These are phyloP conservation scores for Ogataea pignaliae DNA, from an alignment of 805 yeast species.

Conservation along the genomic window DNA sequence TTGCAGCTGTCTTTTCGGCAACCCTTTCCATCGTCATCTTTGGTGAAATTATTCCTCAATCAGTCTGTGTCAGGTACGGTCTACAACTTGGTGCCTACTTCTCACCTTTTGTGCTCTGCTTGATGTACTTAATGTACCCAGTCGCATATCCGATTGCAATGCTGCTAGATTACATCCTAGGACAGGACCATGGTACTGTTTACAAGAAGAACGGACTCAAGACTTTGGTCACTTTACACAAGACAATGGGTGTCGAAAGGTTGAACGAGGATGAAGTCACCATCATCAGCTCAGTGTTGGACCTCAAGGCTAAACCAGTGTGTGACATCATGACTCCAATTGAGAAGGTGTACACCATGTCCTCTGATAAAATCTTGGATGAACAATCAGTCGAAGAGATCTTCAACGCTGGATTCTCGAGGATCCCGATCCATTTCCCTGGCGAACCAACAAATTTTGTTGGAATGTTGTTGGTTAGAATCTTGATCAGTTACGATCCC, in stretches of 20 bases:
- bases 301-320: constrained; percentile 87
- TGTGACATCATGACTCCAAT: constrained; percentile 91
- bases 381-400: constrained; percentile 84
- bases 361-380: constrained; percentile 77
- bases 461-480: constrained; percentile 92
- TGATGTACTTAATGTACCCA: constrained; percentile 91
- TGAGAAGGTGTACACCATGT: constrained; percentile 81
- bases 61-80: constrained; percentile 89
- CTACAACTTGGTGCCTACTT: constrained; percentile 85
- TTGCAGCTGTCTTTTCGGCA: constrained; percentile 94
- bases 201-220: constrained; percentile 91
- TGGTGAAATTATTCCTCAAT: constrained; percentile 96
- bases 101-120: constrained; percentile 76
- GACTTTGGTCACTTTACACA: constrained; percentile 87
- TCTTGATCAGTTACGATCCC: constrained; percentile 91
- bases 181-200: constrained; percentile 95
- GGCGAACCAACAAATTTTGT: constrained; percentile 85
- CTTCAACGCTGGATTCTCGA: constrained; percentile 88
- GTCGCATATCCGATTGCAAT: constrained; percentile 86
- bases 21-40: constrained; percentile 89
- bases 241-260: constrained; percentile 92
- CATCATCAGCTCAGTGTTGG: constrained; percentile 88
- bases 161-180: constrained; percentile 74
- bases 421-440: constrained; percentile 92
- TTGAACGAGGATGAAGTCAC: constrained; percentile 94